Evolutionary conservation across 495 filamentous ascomycete species (phyloP).

Genomic region (Hyaloscypha variabilis): DNA sequence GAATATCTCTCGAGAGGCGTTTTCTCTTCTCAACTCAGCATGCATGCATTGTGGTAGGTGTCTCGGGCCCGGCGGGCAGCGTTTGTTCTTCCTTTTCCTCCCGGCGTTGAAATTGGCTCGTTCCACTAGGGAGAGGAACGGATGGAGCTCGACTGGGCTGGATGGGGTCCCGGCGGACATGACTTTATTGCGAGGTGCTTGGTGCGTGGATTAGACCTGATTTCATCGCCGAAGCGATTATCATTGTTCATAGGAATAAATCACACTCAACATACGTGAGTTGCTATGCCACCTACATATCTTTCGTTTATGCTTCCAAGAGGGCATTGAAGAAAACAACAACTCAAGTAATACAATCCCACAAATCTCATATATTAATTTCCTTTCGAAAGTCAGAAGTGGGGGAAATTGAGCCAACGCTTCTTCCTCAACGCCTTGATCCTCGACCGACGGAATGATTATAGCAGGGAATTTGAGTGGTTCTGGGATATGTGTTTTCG

Average conservation of each 20-base stretch:
- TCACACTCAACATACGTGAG: neutral
- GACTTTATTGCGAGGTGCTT: neutral
- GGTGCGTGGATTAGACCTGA: slow-evolving; percentile 10
- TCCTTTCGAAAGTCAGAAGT: no score
- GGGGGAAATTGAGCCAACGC: no score
- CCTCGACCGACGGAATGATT: no score
- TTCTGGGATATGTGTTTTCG: no score
- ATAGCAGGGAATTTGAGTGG: no score
- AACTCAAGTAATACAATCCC: no score
- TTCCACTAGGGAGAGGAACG: neutral
- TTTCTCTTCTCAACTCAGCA: slow-evolving; percentile 12
- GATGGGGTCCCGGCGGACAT: slow-evolving; percentile 1
- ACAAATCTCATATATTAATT: no score
- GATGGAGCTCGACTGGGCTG: neutral
- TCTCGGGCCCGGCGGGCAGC: slow-evolving; percentile 8
- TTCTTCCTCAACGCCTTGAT: no score
- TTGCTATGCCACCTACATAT: no score
- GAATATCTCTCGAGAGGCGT: slow-evolving; percentile 2
- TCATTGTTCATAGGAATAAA: slow-evolving; percentile 16
- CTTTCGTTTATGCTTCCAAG: no score
- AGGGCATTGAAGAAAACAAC: no score
- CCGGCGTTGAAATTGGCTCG: slow-evolving; percentile 3
- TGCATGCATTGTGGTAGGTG: slow-evolving; percentile 30
- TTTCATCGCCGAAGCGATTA: neutral
- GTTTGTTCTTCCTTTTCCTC: slow-evolving; percentile 2